These are phyloP conservation scores for Coemansia interrupta DNA, from an alignment of 192 early-diverging fungal species.

Conservation along the genomic window DNA sequence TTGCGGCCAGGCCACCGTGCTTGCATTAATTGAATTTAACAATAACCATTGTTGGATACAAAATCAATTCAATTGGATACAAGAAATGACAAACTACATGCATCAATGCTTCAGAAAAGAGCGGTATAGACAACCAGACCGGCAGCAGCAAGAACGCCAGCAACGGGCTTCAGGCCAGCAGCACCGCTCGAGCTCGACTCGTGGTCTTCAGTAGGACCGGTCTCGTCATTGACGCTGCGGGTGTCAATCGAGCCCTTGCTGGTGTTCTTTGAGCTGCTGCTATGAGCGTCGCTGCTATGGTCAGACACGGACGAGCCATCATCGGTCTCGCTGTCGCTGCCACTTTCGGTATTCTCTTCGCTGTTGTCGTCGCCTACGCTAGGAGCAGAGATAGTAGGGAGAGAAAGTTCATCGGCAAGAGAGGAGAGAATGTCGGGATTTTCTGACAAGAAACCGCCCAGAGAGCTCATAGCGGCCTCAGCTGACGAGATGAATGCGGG, in stretches of 20 bases:
- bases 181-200: constrained; percentile 11
- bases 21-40: constrained; percentile 1
- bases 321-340: no score
- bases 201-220: not conserved
- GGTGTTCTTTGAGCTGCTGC: not conserved
- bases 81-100: not conserved
- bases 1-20: not conserved
- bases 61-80: not conserved
- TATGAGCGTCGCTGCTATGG: not conserved
- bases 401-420: not conserved
- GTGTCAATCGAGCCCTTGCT: not conserved
- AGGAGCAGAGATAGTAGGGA: not conserved
- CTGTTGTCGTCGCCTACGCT: not conserved
- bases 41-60: no score
- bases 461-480: constrained; percentile 7
- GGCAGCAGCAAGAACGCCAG: constrained; percentile 19
- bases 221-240: not conserved
- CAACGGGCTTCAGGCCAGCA: constrained; percentile 14
- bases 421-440: constrained; percentile 5
- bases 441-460: constrained; percentile 6
- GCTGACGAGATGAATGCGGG: constrained; percentile 17
- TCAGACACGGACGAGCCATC: no score
- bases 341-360: no score
- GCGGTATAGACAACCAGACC: constrained; percentile 16
- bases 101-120: constrained; percentile 19